Percentiles rank a stretch among this genome's conserved stretches.
Conservation (phyloP, 441 rosid genomes). For the Monsonia emarginata region DNA sequence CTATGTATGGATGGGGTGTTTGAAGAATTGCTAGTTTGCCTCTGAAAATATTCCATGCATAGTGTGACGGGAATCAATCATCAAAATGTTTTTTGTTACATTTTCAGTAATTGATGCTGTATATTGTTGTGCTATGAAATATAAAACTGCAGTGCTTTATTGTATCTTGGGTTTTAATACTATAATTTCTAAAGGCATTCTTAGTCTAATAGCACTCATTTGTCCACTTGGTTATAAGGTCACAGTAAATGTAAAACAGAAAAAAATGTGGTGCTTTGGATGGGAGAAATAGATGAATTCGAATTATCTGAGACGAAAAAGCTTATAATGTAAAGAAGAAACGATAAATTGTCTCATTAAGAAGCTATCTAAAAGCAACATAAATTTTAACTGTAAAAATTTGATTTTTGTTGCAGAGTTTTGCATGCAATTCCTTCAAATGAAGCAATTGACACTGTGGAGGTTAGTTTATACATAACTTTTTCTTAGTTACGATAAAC, state of each 20-base stretch:
- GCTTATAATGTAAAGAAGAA: not conserved
- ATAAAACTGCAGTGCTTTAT: not conserved
- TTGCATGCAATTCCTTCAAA: conserved; percentile 76
- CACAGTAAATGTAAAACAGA: not conserved
- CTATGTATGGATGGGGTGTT: not conserved
- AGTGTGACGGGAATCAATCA: not conserved
- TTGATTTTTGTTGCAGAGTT: conserved; percentile 46
- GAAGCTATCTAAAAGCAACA: not conserved
- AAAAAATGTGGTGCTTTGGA: not conserved
- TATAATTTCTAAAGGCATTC: not conserved
- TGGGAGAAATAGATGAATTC: not conserved
- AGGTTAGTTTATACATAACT: conserved; percentile 36
- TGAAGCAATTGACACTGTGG: conserved; percentile 78
- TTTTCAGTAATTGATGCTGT: not conserved
- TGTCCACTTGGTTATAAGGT: not conserved
- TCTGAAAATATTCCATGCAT: not conserved
- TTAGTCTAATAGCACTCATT: not conserved
- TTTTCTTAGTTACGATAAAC: not conserved
- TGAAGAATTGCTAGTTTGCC: no score
- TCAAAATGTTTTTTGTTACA: not conserved
- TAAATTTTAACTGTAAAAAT: not conserved
- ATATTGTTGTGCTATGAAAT: not conserved
- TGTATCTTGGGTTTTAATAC: not conserved
- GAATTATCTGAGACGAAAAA: not conserved
- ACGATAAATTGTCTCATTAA: not conserved